These are phyloP conservation scores for Phallus indusiatus DNA, from an alignment of 768 basidiomycete species.

Conservation along the genomic window DNA sequence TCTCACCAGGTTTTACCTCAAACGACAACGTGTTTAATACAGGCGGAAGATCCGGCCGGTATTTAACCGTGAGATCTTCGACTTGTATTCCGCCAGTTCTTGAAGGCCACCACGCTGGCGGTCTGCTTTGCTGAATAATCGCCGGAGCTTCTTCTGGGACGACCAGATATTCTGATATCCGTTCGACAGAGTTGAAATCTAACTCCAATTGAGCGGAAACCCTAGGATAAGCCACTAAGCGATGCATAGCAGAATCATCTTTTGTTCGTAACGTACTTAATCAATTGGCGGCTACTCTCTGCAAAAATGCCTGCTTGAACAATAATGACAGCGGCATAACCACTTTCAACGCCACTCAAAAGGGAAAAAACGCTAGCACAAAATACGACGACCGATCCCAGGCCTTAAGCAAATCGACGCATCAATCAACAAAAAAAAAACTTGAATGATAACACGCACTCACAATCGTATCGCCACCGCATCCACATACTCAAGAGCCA, in stretches of 20 bases:
- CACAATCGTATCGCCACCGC: conserved; percentile 66
- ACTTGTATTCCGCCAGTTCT: conserved; percentile 44
- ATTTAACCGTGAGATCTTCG: conserved; percentile 49
- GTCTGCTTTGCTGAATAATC: conserved; percentile 40
- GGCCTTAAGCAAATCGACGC: conserved; percentile 27
- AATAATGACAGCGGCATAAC: conserved; percentile 62
- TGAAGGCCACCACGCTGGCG: conserved; percentile 70
- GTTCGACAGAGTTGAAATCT: conserved; percentile 68
- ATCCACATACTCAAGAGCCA: conserved; percentile 66
- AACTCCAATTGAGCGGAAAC: conserved; percentile 59
- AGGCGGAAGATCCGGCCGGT: conserved; percentile 51
- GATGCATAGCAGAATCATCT: background rate
- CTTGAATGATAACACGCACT: conserved; percentile 19
- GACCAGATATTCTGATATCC: conserved; percentile 61
- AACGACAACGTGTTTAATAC: conserved; percentile 53
- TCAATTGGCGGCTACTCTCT: conserved; percentile 55
- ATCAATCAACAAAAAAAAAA: background rate
- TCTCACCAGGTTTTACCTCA: conserved; percentile 49
- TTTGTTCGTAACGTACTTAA: conserved; percentile 30
- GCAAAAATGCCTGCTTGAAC: conserved; percentile 62
- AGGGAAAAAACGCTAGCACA: conserved; percentile 62
- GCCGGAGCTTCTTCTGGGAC: conserved; percentile 62
- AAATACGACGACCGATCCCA: conserved; percentile 65
- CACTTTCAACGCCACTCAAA: conserved; percentile 43
- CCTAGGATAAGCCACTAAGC: conserved; percentile 21